Conservation (phyloP, 1,139 yeast genomes). For the Debaryomyces psychrophilus region DNA sequence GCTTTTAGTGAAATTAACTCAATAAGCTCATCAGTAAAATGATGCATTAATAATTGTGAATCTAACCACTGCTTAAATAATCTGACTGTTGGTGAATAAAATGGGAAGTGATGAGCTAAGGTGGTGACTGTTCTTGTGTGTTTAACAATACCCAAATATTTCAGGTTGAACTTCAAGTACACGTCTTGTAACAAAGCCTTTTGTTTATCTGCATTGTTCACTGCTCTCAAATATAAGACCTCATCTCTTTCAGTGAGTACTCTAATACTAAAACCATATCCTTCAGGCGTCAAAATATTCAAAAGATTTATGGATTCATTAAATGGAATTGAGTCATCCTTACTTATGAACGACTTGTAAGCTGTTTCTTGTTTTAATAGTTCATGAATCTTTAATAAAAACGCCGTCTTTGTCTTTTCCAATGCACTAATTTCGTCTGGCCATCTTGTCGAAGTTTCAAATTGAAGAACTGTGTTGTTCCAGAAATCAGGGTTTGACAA, state of each 20-base stretch:
- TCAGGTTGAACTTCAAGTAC: constrained; percentile 66
- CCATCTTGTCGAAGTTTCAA: constrained; percentile 92
- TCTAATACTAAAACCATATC: constrained; percentile 77
- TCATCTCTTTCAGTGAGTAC: constrained; percentile 85
- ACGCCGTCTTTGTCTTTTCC: constrained; percentile 90
- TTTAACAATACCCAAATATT: constrained; percentile 69
- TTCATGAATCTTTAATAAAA: constrained; percentile 73
- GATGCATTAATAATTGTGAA: constrained; percentile 63
- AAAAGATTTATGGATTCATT: constrained; percentile 61
- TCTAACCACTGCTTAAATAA: constrained; percentile 89
- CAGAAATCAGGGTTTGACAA: constrained; percentile 75
- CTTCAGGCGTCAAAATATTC: constrained; percentile 79
- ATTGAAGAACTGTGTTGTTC: constrained; percentile 79
- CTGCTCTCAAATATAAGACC: constrained; percentile 67
- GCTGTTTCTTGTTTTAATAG: constrained; percentile 52
- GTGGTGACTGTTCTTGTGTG: constrained; percentile 80
- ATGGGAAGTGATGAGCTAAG: constrained; percentile 72
- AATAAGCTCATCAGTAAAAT: constrained; percentile 73
- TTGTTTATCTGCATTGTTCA: constrained; percentile 62
- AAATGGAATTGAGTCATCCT: constrained; percentile 69
- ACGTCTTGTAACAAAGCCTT: constrained; percentile 62
- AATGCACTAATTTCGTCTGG: constrained; percentile 87
- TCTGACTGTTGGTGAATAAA: constrained; percentile 78
- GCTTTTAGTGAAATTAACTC: constrained; percentile 84
- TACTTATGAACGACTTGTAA: constrained; percentile 60